Evolutionary conservation across 148 eudicot species (phyloP).

Genomic region (Spergularia bocconei): DNA sequence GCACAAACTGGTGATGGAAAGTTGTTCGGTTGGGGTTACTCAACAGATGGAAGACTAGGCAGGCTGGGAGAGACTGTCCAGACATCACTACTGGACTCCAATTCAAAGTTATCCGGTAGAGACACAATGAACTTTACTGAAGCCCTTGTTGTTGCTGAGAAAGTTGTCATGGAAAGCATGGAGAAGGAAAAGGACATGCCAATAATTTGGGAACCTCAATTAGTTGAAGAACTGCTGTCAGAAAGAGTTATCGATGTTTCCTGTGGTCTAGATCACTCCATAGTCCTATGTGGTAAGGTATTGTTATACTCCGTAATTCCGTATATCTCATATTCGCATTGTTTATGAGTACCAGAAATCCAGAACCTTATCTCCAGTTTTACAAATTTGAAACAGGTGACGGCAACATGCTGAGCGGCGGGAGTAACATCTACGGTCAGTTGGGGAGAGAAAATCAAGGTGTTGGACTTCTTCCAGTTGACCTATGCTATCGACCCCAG

Average conservation of each 20-base stretch:
- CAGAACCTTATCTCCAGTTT: neutral
- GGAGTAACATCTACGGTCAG: conserved; percentile 82
- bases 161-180: conserved; percentile 66
- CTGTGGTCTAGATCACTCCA: conserved; percentile 91
- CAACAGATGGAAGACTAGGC: conserved; percentile 93
- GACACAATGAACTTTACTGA: conserved; percentile 32
- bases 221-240: conserved; percentile 50
- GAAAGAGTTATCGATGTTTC: conserved; percentile 56
- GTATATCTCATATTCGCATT: neutral
- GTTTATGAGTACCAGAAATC: neutral
- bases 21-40: conserved; percentile 95
- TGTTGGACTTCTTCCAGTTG: conserved; percentile 62
- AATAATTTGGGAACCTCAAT: conserved; percentile 76
- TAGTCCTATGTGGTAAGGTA: conserved; percentile 74
- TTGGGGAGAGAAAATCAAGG: conserved; percentile 58
- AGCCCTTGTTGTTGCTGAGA: conserved; percentile 61
- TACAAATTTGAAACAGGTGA: conserved; percentile 46
- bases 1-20: conserved; percentile 74
- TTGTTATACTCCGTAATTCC: neutral
- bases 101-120: conserved; percentile 25
- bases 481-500: conserved; percentile 41
- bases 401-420: conserved; percentile 72
- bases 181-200: conserved; percentile 96
- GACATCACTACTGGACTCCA: conserved; percentile 63
- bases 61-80: conserved; percentile 48